Evolutionary conservation across 2,329 filamentous ascomycete genomes (phyloP), one percentile per base, ranked within the genome.

Genomic region (Xylaria sp.): DNA sequence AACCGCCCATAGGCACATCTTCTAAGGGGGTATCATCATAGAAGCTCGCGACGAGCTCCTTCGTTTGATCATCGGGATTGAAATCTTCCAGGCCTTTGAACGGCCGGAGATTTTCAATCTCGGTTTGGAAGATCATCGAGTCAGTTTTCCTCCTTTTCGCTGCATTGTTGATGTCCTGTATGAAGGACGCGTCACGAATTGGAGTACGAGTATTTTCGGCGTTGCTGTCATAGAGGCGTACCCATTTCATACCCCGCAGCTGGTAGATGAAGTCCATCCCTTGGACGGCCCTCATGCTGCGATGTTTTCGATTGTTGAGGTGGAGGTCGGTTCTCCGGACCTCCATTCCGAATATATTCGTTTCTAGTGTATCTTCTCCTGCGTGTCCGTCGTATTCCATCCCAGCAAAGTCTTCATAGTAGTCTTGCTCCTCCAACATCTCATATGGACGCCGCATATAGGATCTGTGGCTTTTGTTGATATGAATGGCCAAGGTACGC

Each of bases 181-280:
- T 18, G 40, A 81, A 81, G 0, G 75, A 75, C 75, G 74, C 78
- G 25, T 83, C 81, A 0, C 74, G 66, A 2, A 82, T 76, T 0
- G 29, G 1, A 47, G 71, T 6, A 0, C 72, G 69, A 3, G 63
- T 1, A 1, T 62, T 21, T 1, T 53, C 16, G 1, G 70, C 66
- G 23, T 80, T 72, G 2, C 79, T 76, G 64, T 86, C 83, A 65
- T 81, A 82, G 61, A 86, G 82, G 0, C 78, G 75, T 0, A 85
- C 66, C n/a, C 74, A 75, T 0, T 75, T 65, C 53, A 87, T 69
- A 0, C 84, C 85, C 0, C 85, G 81, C 3, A 87, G 80, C 27
- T 79, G 75, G 13, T 79, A 74, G 2, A 87, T 48, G 29, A 81
- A 83, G 48, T 86, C 84, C 0, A 83, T 69, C 0, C 85, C 85